Evolutionary conservation across 2,329 filamentous ascomycete genomes (phyloP), one percentile per base, ranked within the genome.

Genomic region (Clonostachys solani): DNA sequence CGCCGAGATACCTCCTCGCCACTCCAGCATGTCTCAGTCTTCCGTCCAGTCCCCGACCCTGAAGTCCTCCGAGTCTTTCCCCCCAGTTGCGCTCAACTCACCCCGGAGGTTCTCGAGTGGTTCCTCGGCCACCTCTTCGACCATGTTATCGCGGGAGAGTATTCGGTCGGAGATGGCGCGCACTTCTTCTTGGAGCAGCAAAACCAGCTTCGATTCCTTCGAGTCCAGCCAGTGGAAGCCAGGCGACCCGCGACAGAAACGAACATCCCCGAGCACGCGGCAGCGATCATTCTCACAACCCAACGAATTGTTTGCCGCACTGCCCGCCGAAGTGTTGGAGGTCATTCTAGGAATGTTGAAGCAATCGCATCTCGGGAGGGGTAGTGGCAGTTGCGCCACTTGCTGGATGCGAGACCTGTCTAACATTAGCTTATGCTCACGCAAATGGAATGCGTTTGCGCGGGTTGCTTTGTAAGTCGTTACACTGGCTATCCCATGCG

Each of bases 401-500:
- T 85, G 82, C 60, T 83, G 78, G 77, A 82, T 83, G 78, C 71
- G 82, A 43, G 81, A 86, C 54, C 63, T 76, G 33, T 77, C 73
- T 53, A 73, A 71, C 40, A 59, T 83, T 38, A 69, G 74, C 12
- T 48, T 80, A 12, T 67, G 71, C 36, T 76, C 73, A 15, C 72
- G 70, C 50, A 81, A 75, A 54, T 76, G 77, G 65, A 66, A 74
- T 54, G 72, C 71, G 52, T 72, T 71, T 38, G 78, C 78, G 7
- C 71, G 74, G 17, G 61, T 64, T 17, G 73, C 73, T 13, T 59
- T 83, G 70, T 83, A 65, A 68, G 74, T 63, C 12, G 18, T 29
- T n/a, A 16, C 45, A 23, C 33, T 19, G 12, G 6, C 17, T 33
- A 33, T 36, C 43, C 8, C 29, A 17, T 18, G 16, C 23, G 18